phyloP scores from a whole-genome alignment of 495 filamentous ascomycete species.

The Aspergillus taichungensis region DNA sequence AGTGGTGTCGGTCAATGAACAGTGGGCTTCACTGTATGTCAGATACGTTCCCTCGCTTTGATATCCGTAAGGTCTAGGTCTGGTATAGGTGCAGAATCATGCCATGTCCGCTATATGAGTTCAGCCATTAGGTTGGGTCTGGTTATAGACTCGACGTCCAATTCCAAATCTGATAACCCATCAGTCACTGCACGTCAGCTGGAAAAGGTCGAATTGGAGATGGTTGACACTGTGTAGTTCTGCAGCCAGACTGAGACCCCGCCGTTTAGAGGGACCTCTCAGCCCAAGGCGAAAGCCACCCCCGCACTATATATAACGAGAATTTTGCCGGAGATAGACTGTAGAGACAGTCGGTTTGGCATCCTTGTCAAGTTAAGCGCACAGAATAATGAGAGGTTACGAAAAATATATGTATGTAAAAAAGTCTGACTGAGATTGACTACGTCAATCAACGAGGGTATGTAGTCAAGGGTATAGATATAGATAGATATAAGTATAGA shows the following conservation, averaged over 20 bases:
- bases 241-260: not conserved
- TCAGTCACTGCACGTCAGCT: not conserved
- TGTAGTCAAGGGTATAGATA: no score
- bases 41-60: constrained; percentile 9
- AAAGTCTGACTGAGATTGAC: no score
- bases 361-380: not conserved
- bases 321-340: constrained; percentile 1
- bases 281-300: constrained; percentile 3
- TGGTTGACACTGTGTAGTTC: not conserved
- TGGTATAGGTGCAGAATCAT: constrained; percentile 14
- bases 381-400: constrained; percentile 7
- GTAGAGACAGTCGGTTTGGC: constrained; percentile 2
- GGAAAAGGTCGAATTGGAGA: not conserved
- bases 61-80: constrained; percentile 14
- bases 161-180: not conserved
- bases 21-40: constrained; percentile 12
- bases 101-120: constrained; percentile 9
- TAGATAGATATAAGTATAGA: no score
- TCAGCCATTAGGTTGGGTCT: constrained; percentile 3
- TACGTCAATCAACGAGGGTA: no score
- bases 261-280: constrained; percentile 1
- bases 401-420: no score
- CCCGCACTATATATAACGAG: constrained; percentile 1
- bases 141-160: not conserved
- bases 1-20: constrained; percentile 13